Conservation (phyloP, 805 yeast species). For the Wickerhamiella qilinensis region DNA sequence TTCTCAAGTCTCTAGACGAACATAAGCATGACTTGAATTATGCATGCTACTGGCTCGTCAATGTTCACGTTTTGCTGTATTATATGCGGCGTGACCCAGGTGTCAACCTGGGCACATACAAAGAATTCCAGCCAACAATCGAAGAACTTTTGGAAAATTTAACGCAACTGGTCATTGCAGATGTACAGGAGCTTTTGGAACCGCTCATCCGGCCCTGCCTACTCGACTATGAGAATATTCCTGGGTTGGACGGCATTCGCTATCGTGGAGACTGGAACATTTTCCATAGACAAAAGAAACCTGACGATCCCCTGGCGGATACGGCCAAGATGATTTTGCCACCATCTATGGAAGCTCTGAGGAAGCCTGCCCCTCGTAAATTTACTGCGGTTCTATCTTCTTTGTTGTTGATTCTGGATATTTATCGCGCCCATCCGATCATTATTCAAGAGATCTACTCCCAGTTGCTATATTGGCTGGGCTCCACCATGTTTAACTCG, state of each 20-base stretch:
- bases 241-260: conserved; percentile 59
- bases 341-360: conserved; percentile 53
- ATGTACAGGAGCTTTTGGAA: conserved; percentile 7
- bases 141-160: conserved; percentile 6
- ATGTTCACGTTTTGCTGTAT: conserved; percentile 58
- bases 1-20: conserved; percentile 19
- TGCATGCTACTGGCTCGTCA: conserved; percentile 75
- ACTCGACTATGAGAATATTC: conserved; percentile 63
- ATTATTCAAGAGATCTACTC: conserved; percentile 66
- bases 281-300: conserved; percentile 32
- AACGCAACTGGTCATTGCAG: conserved; percentile 4
- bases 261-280: conserved; percentile 62
- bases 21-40: conserved; percentile 25
- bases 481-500: conserved; percentile 56
- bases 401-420: conserved; percentile 62
- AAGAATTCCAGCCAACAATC: conserved; percentile 8
- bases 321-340: conserved; percentile 66
- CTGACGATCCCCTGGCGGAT: conserved; percentile 48
- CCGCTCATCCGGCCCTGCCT: conserved; percentile 15
- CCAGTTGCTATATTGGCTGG: conserved; percentile 63
- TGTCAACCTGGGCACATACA: conserved; percentile 18
- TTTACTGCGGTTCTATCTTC: conserved; percentile 82
- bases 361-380: conserved; percentile 79
- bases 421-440: conserved; percentile 66
- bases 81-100: conserved; percentile 54